A percentile compares a stretch with the other conserved stretches of the same genome.
Evolutionary conservation across 305 asterid species (phyloP).

Genomic region (Salvia sclarea): DNA sequence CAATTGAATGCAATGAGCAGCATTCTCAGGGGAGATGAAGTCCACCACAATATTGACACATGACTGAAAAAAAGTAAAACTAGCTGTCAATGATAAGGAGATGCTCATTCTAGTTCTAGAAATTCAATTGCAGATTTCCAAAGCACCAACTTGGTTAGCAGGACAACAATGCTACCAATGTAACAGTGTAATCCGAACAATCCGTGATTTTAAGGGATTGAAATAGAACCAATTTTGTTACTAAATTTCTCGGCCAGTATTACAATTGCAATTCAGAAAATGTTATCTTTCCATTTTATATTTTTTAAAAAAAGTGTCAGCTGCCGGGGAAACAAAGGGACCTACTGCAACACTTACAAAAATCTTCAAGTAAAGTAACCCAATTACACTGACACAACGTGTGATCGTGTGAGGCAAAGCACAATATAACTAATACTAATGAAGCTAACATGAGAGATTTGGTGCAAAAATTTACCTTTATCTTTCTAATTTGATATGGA

Average conservation of each 20-base stretch:
- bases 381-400: slow-evolving; percentile 12
- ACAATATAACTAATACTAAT: background rate
- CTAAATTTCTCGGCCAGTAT: background rate
- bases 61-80: slow-evolving; percentile 56
- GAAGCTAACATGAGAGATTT: background rate
- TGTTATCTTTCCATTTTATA: slow-evolving; percentile 10
- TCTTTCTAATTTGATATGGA: slow-evolving; percentile 83
- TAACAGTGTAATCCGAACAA: background rate
- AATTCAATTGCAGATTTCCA: slow-evolving; percentile 1
- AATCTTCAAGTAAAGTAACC: background rate
- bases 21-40: slow-evolving; percentile 95
- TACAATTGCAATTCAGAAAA: background rate
- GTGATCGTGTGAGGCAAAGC: background rate
- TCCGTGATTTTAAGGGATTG: background rate
- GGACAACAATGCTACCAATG: slow-evolving; percentile 1
- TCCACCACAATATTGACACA: slow-evolving; percentile 74
- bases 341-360: background rate
- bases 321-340: background rate
- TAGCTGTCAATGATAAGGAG: slow-evolving; percentile 29
- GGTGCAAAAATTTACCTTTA: slow-evolving; percentile 51
- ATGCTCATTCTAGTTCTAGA: slow-evolving; percentile 18
- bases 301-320: slow-evolving; percentile 7
- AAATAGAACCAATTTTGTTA: background rate
- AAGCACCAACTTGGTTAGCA: slow-evolving; percentile 4
- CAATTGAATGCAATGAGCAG: slow-evolving; percentile 65